Evolutionary conservation across 2,329 filamentous ascomycete genomes (phyloP), one percentile per base, ranked within the genome.

Genomic region (Penicillium sp.): DNA sequence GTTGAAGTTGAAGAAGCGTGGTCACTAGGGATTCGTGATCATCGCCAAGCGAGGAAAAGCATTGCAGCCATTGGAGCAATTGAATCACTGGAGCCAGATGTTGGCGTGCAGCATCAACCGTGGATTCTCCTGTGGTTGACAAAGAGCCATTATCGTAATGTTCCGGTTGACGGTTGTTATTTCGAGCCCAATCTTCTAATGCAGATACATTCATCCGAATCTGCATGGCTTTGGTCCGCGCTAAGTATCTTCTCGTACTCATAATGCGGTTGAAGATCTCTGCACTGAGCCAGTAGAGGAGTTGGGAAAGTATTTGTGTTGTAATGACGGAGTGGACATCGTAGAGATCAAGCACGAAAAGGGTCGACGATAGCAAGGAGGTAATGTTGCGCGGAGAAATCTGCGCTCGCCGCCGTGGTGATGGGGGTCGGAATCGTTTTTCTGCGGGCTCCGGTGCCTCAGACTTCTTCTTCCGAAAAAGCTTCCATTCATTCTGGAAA

Each of bases 181-280:
- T 83, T 26, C 93, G 84, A 1, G 94, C 93, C 94, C 94, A 99
- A 69, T 99, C 94, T 73, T 99, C 94, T 18, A 99, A 79, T 7
- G 87, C 88, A 0, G 94, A 97, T 6, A 99, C 87, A 71, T 99
- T 99, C 92, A 99, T 97, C 62, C 94, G 90, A 65, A 99, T 97
- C 72, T 99, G 94, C 94, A 99, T 99, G 3, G 94, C 94, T 74
- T 99, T 99, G 16, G 94, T 99, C 49, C 94, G 85, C 5, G 94
- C 93, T 9, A 99, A 81, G 68, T 97, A 99, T 71, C 93, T 92
- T 61, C 91, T 86, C 68, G 95, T 97, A 26, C 90, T 93, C 90
- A 99, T 96, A 73, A 99, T 90, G 54, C 93, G 89, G 73, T 99
- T 99, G 79, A 99, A 99, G 8, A 97, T 84, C 75, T 99, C 94